Evolutionary conservation across 2,329 filamentous ascomycete genomes (phyloP), one percentile per base, ranked within the genome.

Genomic region (Orbilia javanica): DNA sequence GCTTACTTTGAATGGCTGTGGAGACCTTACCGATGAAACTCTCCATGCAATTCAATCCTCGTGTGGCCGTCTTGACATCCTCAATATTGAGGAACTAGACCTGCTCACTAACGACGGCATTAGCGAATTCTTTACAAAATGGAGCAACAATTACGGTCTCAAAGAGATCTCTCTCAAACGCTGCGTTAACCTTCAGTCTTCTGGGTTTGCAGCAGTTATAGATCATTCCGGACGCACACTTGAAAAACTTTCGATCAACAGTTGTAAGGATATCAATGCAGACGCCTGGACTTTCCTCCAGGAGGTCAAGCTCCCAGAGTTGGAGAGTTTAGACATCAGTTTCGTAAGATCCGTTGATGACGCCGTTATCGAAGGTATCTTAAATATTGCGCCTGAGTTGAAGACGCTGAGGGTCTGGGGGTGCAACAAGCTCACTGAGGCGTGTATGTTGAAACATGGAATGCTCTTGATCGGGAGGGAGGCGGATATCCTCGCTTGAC

Each of bases 381-480:
- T 65, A 20, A 60, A 70, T 15, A 67, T 67, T 31, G 81, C 80
- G 11, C 67, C 76, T 5, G 65, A 76, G 22, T 27, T 81, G 18
- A 67, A 76, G 72, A 3, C 68, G 63, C 46, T 81, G 44, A 76
- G 76, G 60, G 73, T 81, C 57, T 81, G 82, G 82, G 69, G 79
- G 55, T 79, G 82, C 80, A 79, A 84, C 82, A 83, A 83, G 83
- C 83, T 84, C 82, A 85, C 84, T 83, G 64, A 74, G 36, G 55
- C 48, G 1, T 66, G 78, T 20, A 2, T 22, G 1, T 65, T 79
- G 52, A 77, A 48, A 5, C 57, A 69, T 11, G 60, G 48, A 13
- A n/a, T 80, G n/a, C 44, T 72, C 15, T 53, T 80, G 42, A 22
- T 80, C 4, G 79, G 79, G 15, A 57, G 79, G 11, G 79, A 80